These are phyloP conservation scores for Metarhizium album DNA, from an alignment of 2,329 filamentous ascomycete genomes.

Conservation along the genomic window DNA sequence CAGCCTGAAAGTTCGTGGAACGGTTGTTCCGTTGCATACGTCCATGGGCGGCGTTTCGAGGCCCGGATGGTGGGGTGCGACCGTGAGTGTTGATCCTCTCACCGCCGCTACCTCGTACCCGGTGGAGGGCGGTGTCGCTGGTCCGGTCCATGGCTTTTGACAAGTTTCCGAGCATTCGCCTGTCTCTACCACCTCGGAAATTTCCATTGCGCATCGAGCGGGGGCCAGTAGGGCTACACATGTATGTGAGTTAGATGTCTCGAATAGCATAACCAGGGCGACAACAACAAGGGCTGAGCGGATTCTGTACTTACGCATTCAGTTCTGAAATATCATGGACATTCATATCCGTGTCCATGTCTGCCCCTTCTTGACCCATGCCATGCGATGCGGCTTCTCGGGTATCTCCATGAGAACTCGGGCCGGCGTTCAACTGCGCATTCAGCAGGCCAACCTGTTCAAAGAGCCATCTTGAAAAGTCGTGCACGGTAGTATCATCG, in stretches of 20 bases:
- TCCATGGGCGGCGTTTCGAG: slow-evolving; percentile 44
- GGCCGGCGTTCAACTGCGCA: slow-evolving; percentile 46
- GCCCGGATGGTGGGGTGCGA: slow-evolving; percentile 62
- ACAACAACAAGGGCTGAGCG: neutral
- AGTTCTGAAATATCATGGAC: slow-evolving; percentile 39
- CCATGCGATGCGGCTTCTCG: slow-evolving; percentile 24
- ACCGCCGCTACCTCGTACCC: slow-evolving; percentile 61
- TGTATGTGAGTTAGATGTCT: neutral
- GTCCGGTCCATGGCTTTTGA: slow-evolving; percentile 72
- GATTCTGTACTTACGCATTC: slow-evolving; percentile 44
- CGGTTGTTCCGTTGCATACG: slow-evolving; percentile 36
- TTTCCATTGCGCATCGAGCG: slow-evolving; percentile 82
- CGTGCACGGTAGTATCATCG: slow-evolving; percentile 70
- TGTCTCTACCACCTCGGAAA: slow-evolving; percentile 52
- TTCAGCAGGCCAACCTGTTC: slow-evolving; percentile 65
- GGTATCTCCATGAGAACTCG: slow-evolving; percentile 19
- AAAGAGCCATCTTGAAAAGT: slow-evolving; percentile 92
- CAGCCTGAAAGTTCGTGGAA: slow-evolving; percentile 37
- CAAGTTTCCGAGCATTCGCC: slow-evolving; percentile 77
- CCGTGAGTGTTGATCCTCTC: slow-evolving; percentile 74
- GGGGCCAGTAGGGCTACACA: slow-evolving; percentile 73
- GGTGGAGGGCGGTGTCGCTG: slow-evolving; percentile 66
- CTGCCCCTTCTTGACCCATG: slow-evolving; percentile 22
- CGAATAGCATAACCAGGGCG: neutral
- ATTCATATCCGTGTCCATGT: slow-evolving; percentile 65